Evolutionary conservation across 2,329 filamentous ascomycete genomes (phyloP), one percentile per base, ranked within the genome.

Genomic region (Apiospora phragmitis): DNA sequence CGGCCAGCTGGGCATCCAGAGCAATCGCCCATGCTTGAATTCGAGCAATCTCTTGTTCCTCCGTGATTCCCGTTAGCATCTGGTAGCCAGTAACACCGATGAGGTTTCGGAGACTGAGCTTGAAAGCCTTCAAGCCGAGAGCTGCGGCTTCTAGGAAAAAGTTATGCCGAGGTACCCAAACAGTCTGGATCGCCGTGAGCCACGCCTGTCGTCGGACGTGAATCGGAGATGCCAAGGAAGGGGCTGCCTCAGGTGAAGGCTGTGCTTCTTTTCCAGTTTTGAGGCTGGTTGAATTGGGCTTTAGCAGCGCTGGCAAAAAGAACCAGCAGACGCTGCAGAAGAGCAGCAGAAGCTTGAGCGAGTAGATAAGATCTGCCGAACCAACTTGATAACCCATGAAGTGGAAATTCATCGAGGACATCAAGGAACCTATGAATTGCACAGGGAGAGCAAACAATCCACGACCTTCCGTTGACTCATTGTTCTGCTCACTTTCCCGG

Each of bases 21-120:
- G 95, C 95, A 77, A 97, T 97, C 43, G 92, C 89, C 95, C 95
- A 98, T 0, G 94, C 94, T 82, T 97, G 96, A 76, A 97, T 88
- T 38, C 95, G 90, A 8, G 94, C 95, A 68, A 88, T 89, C 80
- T 98, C 95, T 79, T 97, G 92, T 71, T 97, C 94, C 74, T 92
- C 90, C 1, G 92, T 95, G 66, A 93, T 89, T 0, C 94, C 94
- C 2, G 93, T 95, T 49, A 97, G 83, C 78, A 90, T 87, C 70
- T 94, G 92, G 79, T 96, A 98, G 12, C 92, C 86, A 38, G 92
- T 88, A 74, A 91, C 87, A 49, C 95, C 95, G 72, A 97, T 89
- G 0, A 93, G 80, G 74, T 94, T 94, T 65, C 94, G 90, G 69
- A 94, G 80, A 75, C 93, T 93, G 68, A 97, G 91, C 81, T 97